Conservation (phyloP, 2,329 filamentous ascomycete genomes). For the Talaromyces sp. region DNA sequence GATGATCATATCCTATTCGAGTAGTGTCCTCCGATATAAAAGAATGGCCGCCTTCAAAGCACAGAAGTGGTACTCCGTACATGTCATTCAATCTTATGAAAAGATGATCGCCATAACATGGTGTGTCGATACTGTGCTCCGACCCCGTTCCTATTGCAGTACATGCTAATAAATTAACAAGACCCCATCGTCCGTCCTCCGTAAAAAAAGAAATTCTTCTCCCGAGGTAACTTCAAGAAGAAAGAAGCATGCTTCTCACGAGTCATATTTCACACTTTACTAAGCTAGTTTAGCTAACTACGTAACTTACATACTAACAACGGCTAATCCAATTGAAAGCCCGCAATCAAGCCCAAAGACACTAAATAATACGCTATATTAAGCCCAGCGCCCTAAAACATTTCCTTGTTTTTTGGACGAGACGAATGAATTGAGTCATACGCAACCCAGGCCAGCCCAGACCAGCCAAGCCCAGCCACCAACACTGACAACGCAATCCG, state of each 20-base stretch:
- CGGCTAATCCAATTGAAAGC: background rate
- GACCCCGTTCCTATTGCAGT: background rate
- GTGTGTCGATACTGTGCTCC: background rate
- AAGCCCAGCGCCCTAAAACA: background rate
- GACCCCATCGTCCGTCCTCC: background rate
- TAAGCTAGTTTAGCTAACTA: background rate
- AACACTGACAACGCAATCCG: background rate
- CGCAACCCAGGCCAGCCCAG: background rate
- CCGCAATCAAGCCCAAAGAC: background rate
- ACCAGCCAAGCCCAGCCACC: background rate
- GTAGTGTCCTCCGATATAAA: background rate
- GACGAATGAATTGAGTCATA: background rate
- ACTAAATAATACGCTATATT: background rate
- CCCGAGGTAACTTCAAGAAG: background rate
- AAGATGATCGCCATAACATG: background rate
- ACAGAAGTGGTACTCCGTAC: background rate
- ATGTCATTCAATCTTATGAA: background rate
- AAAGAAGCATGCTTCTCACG: background rate
- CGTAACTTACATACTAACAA: background rate
- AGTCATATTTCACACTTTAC: background rate
- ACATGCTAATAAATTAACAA: background rate
- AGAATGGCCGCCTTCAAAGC: background rate
- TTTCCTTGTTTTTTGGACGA: background rate
- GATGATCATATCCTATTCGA: constrained; percentile 1
- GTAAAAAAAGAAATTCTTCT: background rate